Percentiles rank a stretch among this genome's conserved stretches.
phyloP scores from a whole-genome alignment of 306 rosid genomes.

The Elaeagnus macrophylla region DNA sequence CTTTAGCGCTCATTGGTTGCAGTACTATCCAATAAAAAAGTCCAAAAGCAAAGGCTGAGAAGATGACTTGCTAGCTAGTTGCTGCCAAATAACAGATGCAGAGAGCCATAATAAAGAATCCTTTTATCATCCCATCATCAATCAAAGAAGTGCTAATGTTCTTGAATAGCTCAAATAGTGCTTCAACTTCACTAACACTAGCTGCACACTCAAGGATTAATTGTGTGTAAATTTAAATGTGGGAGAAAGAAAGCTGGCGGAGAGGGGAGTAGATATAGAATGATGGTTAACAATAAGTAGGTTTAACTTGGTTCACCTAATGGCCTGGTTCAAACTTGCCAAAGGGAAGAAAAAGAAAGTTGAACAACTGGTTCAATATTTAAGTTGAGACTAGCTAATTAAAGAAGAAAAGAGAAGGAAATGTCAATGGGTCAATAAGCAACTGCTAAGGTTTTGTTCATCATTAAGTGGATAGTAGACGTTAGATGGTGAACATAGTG shows the following conservation, averaged over 20 bases:
- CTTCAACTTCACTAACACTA: conserved; percentile 82
- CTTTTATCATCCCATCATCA: conserved; percentile 76
- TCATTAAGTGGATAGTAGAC: too few species aligned
- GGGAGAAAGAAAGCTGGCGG: neutral
- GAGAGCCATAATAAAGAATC: neutral
- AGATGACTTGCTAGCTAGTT: too few species aligned
- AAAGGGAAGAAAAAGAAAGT: too few species aligned
- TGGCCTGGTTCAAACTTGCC: too few species aligned
- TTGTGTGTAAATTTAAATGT: conserved; percentile 7
- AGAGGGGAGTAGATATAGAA: neutral
- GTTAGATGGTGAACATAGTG: too few species aligned
- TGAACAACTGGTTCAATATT: neutral
- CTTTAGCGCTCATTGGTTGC: neutral
- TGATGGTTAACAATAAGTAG: neutral
- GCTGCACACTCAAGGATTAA: conserved; percentile 40
- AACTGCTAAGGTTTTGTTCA: neutral
- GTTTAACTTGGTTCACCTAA: too few species aligned
- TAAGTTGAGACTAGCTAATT: neutral
- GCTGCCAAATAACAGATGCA: neutral
- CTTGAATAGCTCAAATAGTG: conserved; percentile 80
- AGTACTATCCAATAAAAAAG: neutral
- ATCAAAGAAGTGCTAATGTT: conserved; percentile 62
- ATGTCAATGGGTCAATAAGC: neutral
- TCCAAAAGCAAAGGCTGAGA: neutral
- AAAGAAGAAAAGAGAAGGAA: neutral